These are phyloP conservation scores for Penicillium freii DNA, from an alignment of 2,329 filamentous ascomycete genomes.

Conservation along the genomic window DNA sequence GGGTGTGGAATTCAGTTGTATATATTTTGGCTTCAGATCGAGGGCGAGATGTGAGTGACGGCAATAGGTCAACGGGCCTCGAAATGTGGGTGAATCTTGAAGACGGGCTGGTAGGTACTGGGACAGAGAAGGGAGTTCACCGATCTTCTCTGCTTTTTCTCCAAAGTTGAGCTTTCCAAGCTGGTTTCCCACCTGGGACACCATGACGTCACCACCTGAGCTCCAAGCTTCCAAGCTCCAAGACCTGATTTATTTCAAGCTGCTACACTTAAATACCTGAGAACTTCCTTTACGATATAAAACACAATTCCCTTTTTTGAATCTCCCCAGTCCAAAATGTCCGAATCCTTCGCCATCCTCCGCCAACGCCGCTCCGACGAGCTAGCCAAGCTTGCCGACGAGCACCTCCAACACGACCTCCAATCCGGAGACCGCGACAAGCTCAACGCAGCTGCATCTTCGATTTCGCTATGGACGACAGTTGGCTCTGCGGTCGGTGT, in stretches of 20 bases:
- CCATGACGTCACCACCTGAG: neutral
- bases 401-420: conserved; percentile 60
- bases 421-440: conserved; percentile 58
- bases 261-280: neutral
- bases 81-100: too few relatives aligned
- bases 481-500: conserved; percentile 62
- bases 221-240: neutral
- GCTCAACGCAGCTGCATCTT: conserved; percentile 55
- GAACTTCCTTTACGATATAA: too few relatives aligned
- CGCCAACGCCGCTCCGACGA: conserved; percentile 51
- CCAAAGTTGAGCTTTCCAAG: neutral
- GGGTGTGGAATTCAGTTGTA: neutral
- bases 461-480: conserved; percentile 55
- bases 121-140: neutral
- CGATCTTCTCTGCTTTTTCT: neutral
- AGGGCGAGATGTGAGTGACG: neutral
- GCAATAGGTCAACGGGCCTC: neutral
- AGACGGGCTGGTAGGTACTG: too few relatives aligned
- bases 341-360: conserved; percentile 50
- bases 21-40: neutral
- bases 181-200: neutral
- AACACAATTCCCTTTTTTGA: too few relatives aligned
- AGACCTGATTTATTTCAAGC: neutral
- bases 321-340: conserved; percentile 14
- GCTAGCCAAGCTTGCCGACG: conserved; percentile 54